A percentile compares a stretch with the other conserved stretches of the same genome.
These are phyloP conservation scores for Backusella australiensis DNA, from an alignment of 192 early-diverging fungal species.

Conservation along the genomic window DNA sequence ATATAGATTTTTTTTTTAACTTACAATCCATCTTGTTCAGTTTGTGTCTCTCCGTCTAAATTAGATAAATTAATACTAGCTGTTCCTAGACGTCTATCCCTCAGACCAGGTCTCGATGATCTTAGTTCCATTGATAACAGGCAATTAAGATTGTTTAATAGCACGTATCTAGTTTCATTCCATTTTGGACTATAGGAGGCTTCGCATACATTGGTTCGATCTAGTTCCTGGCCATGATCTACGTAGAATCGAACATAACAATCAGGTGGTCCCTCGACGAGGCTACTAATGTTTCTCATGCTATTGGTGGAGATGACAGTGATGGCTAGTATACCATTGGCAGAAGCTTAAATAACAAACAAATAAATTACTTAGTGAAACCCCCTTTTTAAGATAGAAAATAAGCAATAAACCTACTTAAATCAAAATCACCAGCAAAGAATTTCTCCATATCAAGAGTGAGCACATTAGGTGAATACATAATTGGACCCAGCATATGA, in stretches of 20 bases:
- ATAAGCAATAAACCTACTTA: conserved; percentile 12
- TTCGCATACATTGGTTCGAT: conserved; percentile 16
- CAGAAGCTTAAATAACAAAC: conserved; percentile 11
- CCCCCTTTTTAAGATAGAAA: neutral
- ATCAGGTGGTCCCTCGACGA: conserved; percentile 14
- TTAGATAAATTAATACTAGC: conserved; percentile 12
- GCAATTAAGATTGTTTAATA: conserved; percentile 27
- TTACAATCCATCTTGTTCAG: conserved; percentile 30
- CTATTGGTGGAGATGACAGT: conserved; percentile 24
- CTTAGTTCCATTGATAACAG: conserved; percentile 23
- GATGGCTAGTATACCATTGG: conserved; percentile 33
- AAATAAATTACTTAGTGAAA: neutral
- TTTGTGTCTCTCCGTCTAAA: conserved; percentile 13
- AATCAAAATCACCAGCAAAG: conserved; percentile 32
- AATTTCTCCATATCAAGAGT: conserved; percentile 30
- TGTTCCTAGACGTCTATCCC: conserved; percentile 28
- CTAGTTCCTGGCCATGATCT: conserved; percentile 32
- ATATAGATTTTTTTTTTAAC: neutral
- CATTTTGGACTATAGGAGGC: conserved; percentile 27
- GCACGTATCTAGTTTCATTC: conserved; percentile 30
- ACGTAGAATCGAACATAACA: conserved; percentile 33
- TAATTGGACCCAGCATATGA: conserved; percentile 48
- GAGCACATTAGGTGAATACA: conserved; percentile 38
- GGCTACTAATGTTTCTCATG: conserved; percentile 6
- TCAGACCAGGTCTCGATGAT: conserved; percentile 16